Evolutionary conservation across 257 asterid species (phyloP), one percentile per base, ranked within the genome.

Genomic region (Coffea eugenioides): DNA sequence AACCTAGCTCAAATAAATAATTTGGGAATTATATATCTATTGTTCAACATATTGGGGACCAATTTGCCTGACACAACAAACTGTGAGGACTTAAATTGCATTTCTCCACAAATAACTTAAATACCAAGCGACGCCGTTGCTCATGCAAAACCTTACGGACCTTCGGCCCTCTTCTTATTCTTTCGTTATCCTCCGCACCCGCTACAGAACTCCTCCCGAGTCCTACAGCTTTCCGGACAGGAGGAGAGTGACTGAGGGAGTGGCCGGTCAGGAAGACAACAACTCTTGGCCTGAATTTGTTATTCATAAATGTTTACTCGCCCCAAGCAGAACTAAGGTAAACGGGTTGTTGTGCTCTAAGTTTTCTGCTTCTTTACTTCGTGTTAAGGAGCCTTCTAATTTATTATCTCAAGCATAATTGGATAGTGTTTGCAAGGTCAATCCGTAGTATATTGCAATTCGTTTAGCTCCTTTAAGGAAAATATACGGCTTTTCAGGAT

Each of bases 401-500:
- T 46, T 18, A 61, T 74, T 67, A 6, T 43, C 16, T 59, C 5
- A 25, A 49, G 2, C 14, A 39, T 75, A 39, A 25, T 4, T 69
- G n/a, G 8, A 18, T 8, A 11, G 21, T 56, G 13, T 77, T 77
- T 56, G 10, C 5, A 36, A 78, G 18, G 45, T 21, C 18, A 64
- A 13, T 62, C 25, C 3, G 10, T 51, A 27, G 64, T 54, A 27
- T 18, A 56, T 69, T 56, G 20, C 41, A 48, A 51, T 65, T 46
- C 48, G 49, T 57, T 57, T 69, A 80, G 83, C 62, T 62, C 36
- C 76, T 87, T 80, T 86, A 86, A 61, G 84, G 84, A 71, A 39
- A 39, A 39, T 39, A 39, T 84, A 83, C 8, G 83, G 87, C 69
- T 5, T 10, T 65, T 85, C 8, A 79, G 74, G 73, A 88, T 92